Base-by-base conservation (phyloP, 1,139 yeast species). In the Protomyces macrosporus region DNA sequence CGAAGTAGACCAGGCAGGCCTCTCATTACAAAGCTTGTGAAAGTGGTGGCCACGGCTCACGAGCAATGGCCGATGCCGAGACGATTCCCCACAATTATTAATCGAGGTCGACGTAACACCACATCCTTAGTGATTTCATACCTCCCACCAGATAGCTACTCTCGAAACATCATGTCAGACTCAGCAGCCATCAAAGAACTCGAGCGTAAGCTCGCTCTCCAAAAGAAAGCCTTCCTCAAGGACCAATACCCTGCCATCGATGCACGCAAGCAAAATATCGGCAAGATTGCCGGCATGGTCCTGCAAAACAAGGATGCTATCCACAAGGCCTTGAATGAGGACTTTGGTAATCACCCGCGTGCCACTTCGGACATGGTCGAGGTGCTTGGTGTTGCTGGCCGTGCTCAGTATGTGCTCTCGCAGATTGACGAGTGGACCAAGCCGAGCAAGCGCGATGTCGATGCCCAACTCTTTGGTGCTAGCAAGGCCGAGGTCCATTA, bases 271-370 rank as follows among this genome's bases (percentile, higher is more conserved):
- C 32, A 34, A 12, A 52, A 52, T n/a, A 35, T 52, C 6, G 30
- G 55, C 55, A 52, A 52, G 32, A 52, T 52, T 34, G 40, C 55
- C n/a, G 42, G 23, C 34, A 52, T 52, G 55, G 16, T 52, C 55
- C 16, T 52, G 33, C 12, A 16, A 6, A 52, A 52, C 55, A 32
- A 40, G 16, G 55, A 52, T 34, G 55, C 55, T 12, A 52, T 52
- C n/a, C 39, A 35, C 6, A 12, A 33, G 32, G 55, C 55, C 14
- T 14, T 52, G n/a, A 14, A 33, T 6, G 32, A 33, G 23, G 55
- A 52, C 42, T 52, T 52, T 36, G 55, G 55, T 14, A 35, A 16
- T n/a, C 55, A 52, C 34, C 55, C 55, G 9, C 12, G 16, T 3
- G 55, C 55, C 35, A 35, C 55, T 10, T 33, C 55, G 12, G 55